Base-by-base conservation (phyloP, 345 rosid genomes). In the Diplotaxis tenuifolia region DNA sequence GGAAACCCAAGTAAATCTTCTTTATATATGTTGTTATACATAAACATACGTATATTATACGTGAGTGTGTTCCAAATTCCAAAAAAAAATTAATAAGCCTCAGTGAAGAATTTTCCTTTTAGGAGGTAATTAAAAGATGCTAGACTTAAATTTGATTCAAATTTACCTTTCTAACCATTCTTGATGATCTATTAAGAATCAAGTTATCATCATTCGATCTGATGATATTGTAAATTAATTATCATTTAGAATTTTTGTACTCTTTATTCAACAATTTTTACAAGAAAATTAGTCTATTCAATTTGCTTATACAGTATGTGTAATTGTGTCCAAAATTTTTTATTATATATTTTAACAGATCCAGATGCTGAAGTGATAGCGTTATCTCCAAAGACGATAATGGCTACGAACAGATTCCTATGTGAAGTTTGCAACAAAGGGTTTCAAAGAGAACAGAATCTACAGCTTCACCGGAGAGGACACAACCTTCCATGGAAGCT, bases 381-480 rank as follows among this genome's bases (percentile, higher is more conserved):
- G 50, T 81, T 89, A 38, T 87, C 96, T 23, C 96, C 96, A 73
- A 86, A 82, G 87, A 87, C 92, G 6, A 87, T 89, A 65, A 87
- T 86, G 92, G 89, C 92, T 66, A 87, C 96, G 56, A 89, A 89
- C 86, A 81, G 92, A 62, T 89, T 87, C 85, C 60, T 87, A 7
- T 89, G 96, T 70, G 96, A 87, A 80, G 96, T 89, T 27, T 89
- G 96, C 88, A 87, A 87, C 77, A 89, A 87, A 82, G 96, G 96
- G 59, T 89, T 89, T 57, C 92, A 87, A 75, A 86, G 96, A 69
- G 96, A 87, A 75, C 96, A 89, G 62, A 89, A 89, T 70, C 79
- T 89, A 45, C 96, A 89, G 75, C 96, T 89, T 14, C 96, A 89
- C 81, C 78, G 96, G 77, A 87, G 92, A 74, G 96, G 96, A 83